phyloP scores from a whole-genome alignment of 2,329 filamentous ascomycete species.

The Neurospora sp. region DNA sequence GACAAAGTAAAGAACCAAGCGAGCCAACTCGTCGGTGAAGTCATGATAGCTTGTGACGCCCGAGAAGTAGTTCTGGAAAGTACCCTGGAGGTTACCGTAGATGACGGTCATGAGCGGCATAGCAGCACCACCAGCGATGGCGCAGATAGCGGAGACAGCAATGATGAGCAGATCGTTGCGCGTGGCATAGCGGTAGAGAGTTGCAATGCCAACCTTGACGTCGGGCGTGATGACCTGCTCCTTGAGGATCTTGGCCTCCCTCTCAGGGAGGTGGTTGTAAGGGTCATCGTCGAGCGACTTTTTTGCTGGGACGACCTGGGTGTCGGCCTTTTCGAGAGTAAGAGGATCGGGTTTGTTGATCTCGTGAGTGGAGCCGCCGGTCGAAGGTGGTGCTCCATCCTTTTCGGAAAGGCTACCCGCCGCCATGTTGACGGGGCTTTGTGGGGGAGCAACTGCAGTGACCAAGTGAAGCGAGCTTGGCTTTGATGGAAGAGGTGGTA shows the following conservation, averaged over 20 bases:
- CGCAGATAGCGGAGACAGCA: conserved; percentile 46
- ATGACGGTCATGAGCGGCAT: conserved; percentile 73
- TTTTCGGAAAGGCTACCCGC: conserved; percentile 10
- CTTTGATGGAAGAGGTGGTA: neutral
- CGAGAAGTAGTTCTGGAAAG: conserved; percentile 57
- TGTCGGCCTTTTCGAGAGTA: conserved; percentile 15
- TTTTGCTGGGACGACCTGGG: conserved; percentile 10
- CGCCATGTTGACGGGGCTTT: conserved; percentile 2
- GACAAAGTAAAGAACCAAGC: conserved; percentile 70
- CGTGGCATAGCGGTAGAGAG: conserved; percentile 62
- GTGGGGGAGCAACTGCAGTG: neutral
- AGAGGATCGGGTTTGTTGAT: neutral
- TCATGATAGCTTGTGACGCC: conserved; percentile 35
- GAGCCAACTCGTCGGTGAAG: conserved; percentile 51
- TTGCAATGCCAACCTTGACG: conserved; percentile 52
- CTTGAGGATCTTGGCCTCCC: conserved; percentile 56
- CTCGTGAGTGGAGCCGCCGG: conserved; percentile 8
- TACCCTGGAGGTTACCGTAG: conserved; percentile 65
- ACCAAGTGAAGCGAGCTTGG: neutral
- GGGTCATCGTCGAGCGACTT: conserved; percentile 12
- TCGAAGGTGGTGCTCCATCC: conserved; percentile 1
- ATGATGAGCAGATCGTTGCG: conserved; percentile 55
- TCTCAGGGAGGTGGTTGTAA: conserved; percentile 15
- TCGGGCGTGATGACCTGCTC: conserved; percentile 57
- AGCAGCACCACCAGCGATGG: conserved; percentile 64